A percentile compares a stretch with the other conserved stretches of the same genome.
phyloP scores from a whole-genome alignment of 129 eudicot species.

The Flaveria sonorensis region DNA sequence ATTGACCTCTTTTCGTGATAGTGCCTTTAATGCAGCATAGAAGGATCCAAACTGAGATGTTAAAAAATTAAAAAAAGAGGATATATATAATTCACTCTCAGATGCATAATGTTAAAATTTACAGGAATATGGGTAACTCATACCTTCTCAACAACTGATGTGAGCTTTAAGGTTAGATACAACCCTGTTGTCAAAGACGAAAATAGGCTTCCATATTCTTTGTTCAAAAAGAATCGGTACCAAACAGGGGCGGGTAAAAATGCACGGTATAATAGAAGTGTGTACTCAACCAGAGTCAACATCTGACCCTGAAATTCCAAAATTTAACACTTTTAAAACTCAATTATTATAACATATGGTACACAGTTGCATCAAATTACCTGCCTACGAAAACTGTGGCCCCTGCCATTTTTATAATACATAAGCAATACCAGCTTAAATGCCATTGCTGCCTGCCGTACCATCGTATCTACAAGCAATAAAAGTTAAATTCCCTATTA shows the following conservation, averaged over 20 bases:
- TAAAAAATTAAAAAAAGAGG: background rate
- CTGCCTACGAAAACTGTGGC: constrained; percentile 81
- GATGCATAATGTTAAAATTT: background rate
- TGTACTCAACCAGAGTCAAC: constrained; percentile 67
- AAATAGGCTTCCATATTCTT: constrained; percentile 72
- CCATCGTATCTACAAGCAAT: constrained; percentile 69
- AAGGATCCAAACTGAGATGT: constrained; percentile 51
- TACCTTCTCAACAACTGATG: constrained; percentile 73
- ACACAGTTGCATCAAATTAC: constrained; percentile 36
- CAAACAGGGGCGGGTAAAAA: constrained; percentile 74
- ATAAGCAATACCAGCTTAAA: constrained; percentile 66
- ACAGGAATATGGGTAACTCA: background rate
- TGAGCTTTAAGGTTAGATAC: constrained; percentile 64
- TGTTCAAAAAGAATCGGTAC: constrained; percentile 73
- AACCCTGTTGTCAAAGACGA: constrained; percentile 66
- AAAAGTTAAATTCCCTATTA: constrained; percentile 9
- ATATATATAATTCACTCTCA: background rate
- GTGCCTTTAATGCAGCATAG: constrained; percentile 54
- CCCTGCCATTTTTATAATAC: constrained; percentile 75
- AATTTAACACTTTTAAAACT: background rate
- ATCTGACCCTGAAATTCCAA: constrained; percentile 53
- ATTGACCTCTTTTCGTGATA: constrained; percentile 64
- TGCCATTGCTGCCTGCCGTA: constrained; percentile 74
- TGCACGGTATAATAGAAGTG: constrained; percentile 58
- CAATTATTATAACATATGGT: background rate